Conservation (phyloP, 1,284 basidiomycete species). For the Coniferiporia weirii region DNA sequence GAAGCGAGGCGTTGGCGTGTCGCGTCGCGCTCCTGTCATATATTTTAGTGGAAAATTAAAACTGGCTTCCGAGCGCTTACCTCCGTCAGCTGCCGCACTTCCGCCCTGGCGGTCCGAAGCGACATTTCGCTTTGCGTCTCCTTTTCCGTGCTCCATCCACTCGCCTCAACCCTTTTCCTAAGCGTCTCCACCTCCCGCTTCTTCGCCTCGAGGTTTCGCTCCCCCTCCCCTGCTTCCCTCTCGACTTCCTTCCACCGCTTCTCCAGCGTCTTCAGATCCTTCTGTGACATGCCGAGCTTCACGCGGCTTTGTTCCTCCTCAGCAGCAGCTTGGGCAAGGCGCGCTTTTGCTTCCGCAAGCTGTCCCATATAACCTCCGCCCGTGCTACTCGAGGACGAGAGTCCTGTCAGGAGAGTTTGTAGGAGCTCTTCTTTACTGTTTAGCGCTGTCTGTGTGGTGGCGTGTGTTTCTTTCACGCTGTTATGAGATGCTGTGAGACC, state of each 20-base stretch:
- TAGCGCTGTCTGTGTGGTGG: constrained; percentile 58
- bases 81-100: constrained; percentile 59
- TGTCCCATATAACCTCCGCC: constrained; percentile 97
- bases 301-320: constrained; percentile 84
- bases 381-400: constrained; percentile 64
- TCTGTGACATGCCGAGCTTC: constrained; percentile 75
- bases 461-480: constrained; percentile 70
- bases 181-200: constrained; percentile 58
- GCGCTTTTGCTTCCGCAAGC: constrained; percentile 81
- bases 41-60: background rate
- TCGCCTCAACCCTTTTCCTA: constrained; percentile 48
- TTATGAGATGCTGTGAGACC: constrained; percentile 60
- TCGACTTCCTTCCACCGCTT: constrained; percentile 81
- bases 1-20: constrained; percentile 66
- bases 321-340: constrained; percentile 71
- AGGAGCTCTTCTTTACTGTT: constrained; percentile 87
- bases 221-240: constrained; percentile 75
- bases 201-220: constrained; percentile 62
- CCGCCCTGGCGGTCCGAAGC: constrained; percentile 51
- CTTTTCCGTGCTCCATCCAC: constrained; percentile 79
- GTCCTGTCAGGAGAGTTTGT: constrained; percentile 90
- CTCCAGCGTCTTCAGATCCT: constrained; percentile 78
- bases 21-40: constrained; percentile 60
- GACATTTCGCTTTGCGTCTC: constrained; percentile 62
- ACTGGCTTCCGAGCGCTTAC: constrained; percentile 37